Percentiles rank a stretch among this genome's conserved stretches.
Evolutionary conservation across 345 rosid species (phyloP).

Genomic region (Pistacia atlantica): DNA sequence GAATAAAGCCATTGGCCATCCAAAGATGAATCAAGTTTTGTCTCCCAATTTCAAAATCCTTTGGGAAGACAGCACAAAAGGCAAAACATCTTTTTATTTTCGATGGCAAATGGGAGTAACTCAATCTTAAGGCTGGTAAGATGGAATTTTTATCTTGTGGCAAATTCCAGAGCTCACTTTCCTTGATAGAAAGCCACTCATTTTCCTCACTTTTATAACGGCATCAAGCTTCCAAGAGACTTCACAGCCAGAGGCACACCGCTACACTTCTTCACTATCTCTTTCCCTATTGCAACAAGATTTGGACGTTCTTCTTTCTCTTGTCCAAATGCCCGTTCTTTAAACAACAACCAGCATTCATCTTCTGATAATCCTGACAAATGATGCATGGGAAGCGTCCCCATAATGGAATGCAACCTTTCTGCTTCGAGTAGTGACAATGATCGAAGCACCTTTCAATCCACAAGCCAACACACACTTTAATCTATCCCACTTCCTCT

Average conservation of each 20-base stretch:
- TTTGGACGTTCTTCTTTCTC: not conserved
- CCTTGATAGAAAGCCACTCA: not conserved
- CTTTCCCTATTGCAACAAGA: not conserved
- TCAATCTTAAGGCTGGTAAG: constrained; percentile 9
- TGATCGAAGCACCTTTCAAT: not conserved
- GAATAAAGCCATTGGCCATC: too few species aligned
- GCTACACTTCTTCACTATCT: too few species aligned
- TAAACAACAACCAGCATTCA: constrained; percentile 7
- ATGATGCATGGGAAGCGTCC: too few species aligned
- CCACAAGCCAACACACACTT: constrained; percentile 4
- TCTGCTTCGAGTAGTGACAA: constrained; percentile 5
- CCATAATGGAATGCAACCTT: constrained; percentile 15
- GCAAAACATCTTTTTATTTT: too few species aligned
- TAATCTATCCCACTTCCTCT: constrained; percentile 11
- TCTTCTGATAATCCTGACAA: too few species aligned
- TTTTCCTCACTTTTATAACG: not conserved
- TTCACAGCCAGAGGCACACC: too few species aligned
- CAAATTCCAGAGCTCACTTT: constrained; percentile 12
- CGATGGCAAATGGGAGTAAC: not conserved
- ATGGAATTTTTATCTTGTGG: not conserved
- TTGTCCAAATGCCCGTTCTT: constrained; percentile 18
- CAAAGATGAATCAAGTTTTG: too few species aligned
- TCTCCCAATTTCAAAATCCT: too few species aligned
- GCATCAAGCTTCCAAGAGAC: not conserved
- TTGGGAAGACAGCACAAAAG: too few species aligned